Evolutionary conservation across 805 yeast genomes (phyloP), one percentile per base, ranked within the genome.

Genomic region (Yarrowia divulgata): DNA sequence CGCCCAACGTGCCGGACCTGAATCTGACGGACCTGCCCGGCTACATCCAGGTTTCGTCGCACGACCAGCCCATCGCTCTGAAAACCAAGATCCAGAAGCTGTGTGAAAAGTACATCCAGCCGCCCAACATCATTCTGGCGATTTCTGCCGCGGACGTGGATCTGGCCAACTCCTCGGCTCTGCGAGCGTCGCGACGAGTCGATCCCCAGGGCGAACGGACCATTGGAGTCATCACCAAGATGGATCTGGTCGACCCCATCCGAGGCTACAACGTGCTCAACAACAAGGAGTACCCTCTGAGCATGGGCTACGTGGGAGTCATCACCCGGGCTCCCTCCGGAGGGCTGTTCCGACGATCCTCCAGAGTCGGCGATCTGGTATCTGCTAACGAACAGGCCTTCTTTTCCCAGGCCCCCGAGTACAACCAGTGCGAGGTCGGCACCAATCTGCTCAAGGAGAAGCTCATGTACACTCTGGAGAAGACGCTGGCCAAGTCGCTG

Each of bases 221-320:
- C 0, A 90, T 95, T 71, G 99, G 99, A 67, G 98, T 95, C 9
- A 87, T 95, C 67, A 95, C 99, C 3, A 95, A 95, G 77, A 79
- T 96, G 77, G 99, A 95, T 79, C 83, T 95, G 67, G 97, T 96
- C 1, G 90, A 88, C 32, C 90, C 97, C 0, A 84, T 84, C 55
- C 78, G 82, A 16, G 99, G 97, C 0, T 84, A 86, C 62, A 82
- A 81, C 8, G 85, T 91, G 23, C 81, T 95, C 71, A 83, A 85
- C 37, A 94, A 94, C 78, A 87, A 84, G 72, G 90, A 88, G 74
- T 96, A 96, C 75, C 98, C 99, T 0, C 81, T 95, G 71, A 88
- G 85, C 74, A 91, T 95, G 97, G 99, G 99, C 0, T 95, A 95
- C 77, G 98, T 95, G 23, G 99, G 99, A 69, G 98, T 96, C n/a